Evolutionary conservation across 1,284 basidiomycete genomes (phyloP), one percentile per base, ranked within the genome.

Genomic region (Sporisorium graminicola): DNA sequence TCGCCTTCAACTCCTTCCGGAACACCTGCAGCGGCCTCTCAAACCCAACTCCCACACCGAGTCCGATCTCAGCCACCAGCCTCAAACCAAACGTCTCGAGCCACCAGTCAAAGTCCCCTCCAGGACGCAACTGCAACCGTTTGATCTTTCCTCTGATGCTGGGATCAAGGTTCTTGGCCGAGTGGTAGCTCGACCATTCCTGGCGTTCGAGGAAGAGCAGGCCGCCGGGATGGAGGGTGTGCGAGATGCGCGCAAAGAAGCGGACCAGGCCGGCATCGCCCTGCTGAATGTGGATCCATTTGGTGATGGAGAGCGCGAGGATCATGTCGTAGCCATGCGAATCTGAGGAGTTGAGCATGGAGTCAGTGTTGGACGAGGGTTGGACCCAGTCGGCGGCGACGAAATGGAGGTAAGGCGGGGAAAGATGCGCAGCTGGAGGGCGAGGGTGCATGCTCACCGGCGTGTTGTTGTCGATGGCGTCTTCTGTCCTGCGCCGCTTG

Each of bases 261-360:
- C 42, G 58, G 6, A 42, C 16, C 4, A 77, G 55, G 2, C 74
- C 74, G 5, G 13, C 18, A 24, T 77, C 69, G 12, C 58, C 59
- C 12, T 60, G 59, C 12, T 77, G 74, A 40, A 77, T 65, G 58
- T 77, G 69, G 50, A 77, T 64, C 74, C 74, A 77, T 51, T 77
- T 77, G 43, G 75, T 75, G 31, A 80, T 42, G 7, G 78, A 77
- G 6, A 80, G 64, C 0, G 62, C 62, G 12, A 70, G 47, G 16
- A 63, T 57, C 0, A 74, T 13, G 26, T 64, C 42, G 49, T 65
- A 65, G 3, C 56, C 54, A 14, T 31, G 22, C 1, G 14, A 3
- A 18, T 51, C 49, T 18, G 40, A 12, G 24, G 63, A 56, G 42
- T 24, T 16, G 18, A 8, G n/a, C 4, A 20, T 10, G 16, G n/a